phyloP scores from a whole-genome alignment of 2,329 filamentous ascomycete species.

The Alternaria sp. region DNA sequence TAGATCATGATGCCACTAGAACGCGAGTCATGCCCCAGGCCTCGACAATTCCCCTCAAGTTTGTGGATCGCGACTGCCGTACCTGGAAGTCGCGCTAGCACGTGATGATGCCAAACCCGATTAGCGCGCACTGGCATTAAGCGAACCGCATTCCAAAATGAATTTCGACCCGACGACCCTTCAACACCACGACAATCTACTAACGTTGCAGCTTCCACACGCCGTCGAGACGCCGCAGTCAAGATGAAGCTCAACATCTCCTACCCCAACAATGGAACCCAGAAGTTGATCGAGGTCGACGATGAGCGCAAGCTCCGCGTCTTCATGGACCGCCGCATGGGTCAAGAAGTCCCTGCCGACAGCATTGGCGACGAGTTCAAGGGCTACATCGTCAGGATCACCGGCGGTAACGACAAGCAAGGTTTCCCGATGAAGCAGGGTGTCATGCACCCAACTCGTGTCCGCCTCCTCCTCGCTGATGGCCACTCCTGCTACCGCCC shows the following conservation, averaged over 20 bases:
- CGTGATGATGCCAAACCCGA: slow-evolving; percentile 14
- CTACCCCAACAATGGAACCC: slow-evolving; percentile 99
- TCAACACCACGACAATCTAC: slow-evolving; percentile 40
- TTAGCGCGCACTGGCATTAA: slow-evolving; percentile 14
- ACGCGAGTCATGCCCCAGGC: too few species aligned
- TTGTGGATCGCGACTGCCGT: background rate
- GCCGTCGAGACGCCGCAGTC: slow-evolving; percentile 46
- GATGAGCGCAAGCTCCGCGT: slow-evolving; percentile 99
- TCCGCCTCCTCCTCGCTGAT: slow-evolving; percentile 92
- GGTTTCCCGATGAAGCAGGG: slow-evolving; percentile 99
- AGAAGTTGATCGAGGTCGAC: slow-evolving; percentile 98
- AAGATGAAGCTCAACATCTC: slow-evolving; percentile 81
- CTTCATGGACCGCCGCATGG: slow-evolving; percentile 99
- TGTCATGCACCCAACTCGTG: slow-evolving; percentile 98
- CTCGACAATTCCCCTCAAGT: background rate
- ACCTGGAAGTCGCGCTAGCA: slow-evolving; percentile 13
- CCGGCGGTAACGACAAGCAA: slow-evolving; percentile 99
- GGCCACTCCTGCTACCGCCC: slow-evolving; percentile 99
- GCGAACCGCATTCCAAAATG: slow-evolving; percentile 13
- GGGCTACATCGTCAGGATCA: slow-evolving; percentile 99
- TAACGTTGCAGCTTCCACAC: slow-evolving; percentile 48
- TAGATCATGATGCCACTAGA: background rate
- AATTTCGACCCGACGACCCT: slow-evolving; percentile 24
- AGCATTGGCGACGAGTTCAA: slow-evolving; percentile 99
- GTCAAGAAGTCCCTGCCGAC: slow-evolving; percentile 90